Percentiles rank a stretch among this genome's conserved stretches.
Evolutionary conservation across 1,284 basidiomycete species (phyloP).

Genomic region (Ceratobasidium papillatum): DNA sequence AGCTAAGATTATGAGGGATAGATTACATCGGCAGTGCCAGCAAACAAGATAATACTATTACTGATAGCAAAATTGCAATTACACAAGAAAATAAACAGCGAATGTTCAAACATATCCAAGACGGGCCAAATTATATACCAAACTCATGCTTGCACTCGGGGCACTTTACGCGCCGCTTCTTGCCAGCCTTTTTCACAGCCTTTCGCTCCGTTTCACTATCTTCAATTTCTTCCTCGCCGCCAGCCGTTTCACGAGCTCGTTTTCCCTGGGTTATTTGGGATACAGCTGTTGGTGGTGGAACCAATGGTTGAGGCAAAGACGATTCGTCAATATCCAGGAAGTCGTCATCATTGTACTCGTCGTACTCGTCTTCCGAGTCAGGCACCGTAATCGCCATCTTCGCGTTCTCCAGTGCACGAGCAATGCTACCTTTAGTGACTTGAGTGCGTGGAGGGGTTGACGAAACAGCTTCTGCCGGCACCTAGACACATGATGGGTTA

Average conservation of each 20-base stretch:
- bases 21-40: neutral
- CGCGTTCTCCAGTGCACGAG: neutral
- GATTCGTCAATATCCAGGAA: slow-evolving; percentile 3
- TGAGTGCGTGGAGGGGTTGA: neutral
- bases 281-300: neutral
- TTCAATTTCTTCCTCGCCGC: slow-evolving; percentile 55
- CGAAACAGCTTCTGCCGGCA: neutral
- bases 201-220: slow-evolving; percentile 14
- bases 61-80: neutral
- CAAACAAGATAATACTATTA: neutral
- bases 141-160: slow-evolving; percentile 17
- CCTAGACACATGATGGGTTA: neutral
- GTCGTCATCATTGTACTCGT: slow-evolving; percentile 14
- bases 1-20: no score
- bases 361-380: neutral
- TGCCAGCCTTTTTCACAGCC: slow-evolving; percentile 6
- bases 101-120: slow-evolving; percentile 5
- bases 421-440: neutral
- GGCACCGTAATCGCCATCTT: neutral
- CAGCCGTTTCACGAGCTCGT: neutral
- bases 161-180: slow-evolving; percentile 12
- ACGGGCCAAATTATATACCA: neutral
- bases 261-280: neutral
- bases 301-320: neutral
- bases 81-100: neutral